Evolutionary conservation across 139 green algal species (phyloP), one percentile per base, ranked within the genome.

Genomic region (Diplosphaera chodatii): DNA sequence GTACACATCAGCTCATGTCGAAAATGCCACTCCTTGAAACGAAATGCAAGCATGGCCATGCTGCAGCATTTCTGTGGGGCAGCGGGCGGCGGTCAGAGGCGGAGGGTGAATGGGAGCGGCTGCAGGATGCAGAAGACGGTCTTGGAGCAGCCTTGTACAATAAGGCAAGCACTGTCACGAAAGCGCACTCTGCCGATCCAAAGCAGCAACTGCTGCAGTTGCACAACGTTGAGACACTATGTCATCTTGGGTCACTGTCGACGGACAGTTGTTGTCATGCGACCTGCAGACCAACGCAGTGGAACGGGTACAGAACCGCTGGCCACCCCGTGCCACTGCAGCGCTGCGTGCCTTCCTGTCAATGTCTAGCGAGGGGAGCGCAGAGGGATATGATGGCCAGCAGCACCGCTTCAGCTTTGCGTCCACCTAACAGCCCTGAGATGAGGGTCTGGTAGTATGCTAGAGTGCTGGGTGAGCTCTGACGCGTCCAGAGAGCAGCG

Each of bases 281-380:
- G n/a, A n/a, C n/a, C n/a, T n/a, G n/a, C n/a, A 59, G 48, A 18
- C 10, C 13, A 59, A 23, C 13, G 48, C 48, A 21, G 48, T 59
- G 10, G 3, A 25, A 3, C 48, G 48, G 3, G 48, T 59, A 18
- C 13, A 25, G 16, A 59, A 25, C 18, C 8, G 48, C 3, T 59
- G 48, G 48, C 48, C 48, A 5, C 18, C 83, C 8, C 59, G 77
- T 1, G 71, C 83, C 8, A 82, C 78, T 16, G 83, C 83, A 15
- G 83, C 83, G 8, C 71, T 88, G 40, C 41, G 40, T 3, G 83
- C 80, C 0, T 88, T 84, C 67, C 48, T 88, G 28, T 55, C 37
- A 23, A n/a, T 85, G 18, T 75, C 64, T 1, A 25, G 33, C 8
- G 37, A 41, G n/a, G 83, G 75, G 4, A 70, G 41, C n/a, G 75